Evolutionary conservation across 2,329 filamentous ascomycete species (phyloP).

Genomic region (Aspergillus tanneri): DNA sequence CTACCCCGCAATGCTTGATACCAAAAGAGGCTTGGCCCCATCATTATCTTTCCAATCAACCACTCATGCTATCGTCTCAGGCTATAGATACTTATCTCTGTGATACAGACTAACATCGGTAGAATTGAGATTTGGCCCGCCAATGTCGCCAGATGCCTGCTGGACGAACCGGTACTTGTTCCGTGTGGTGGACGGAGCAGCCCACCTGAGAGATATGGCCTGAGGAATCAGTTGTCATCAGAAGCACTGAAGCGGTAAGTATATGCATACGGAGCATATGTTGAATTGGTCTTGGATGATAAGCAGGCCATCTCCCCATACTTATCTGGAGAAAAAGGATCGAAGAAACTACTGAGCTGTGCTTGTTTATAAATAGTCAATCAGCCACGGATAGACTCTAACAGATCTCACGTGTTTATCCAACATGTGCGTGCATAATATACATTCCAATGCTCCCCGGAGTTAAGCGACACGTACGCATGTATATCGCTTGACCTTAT

Average conservation of each 20-base stretch:
- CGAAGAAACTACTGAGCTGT: no score
- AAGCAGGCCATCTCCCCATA: no score
- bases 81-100: not conserved
- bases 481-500: not conserved
- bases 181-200: slow-evolving; percentile 1
- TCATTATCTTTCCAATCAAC: slow-evolving; percentile 6
- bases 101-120: not conserved
- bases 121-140: slow-evolving; percentile 12
- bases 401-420: slow-evolving; percentile 9
- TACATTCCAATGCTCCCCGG: slow-evolving; percentile 19
- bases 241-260: not conserved
- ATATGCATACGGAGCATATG: not conserved
- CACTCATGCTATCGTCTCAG: not conserved
- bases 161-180: not conserved
- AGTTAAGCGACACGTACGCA: slow-evolving; percentile 9
- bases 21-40: slow-evolving; percentile 8
- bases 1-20: slow-evolving; percentile 20
- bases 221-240: not conserved
- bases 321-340: no score
- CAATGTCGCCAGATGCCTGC: slow-evolving; percentile 7
- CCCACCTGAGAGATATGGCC: not conserved
- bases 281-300: no score
- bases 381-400: not conserved
- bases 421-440: slow-evolving; percentile 10
- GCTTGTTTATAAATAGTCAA: no score